A percentile compares a stretch with the other conserved stretches of the same genome.
Conservation (phyloP, 495 filamentous ascomycete genomes). For the Penicillium ucsense region DNA sequence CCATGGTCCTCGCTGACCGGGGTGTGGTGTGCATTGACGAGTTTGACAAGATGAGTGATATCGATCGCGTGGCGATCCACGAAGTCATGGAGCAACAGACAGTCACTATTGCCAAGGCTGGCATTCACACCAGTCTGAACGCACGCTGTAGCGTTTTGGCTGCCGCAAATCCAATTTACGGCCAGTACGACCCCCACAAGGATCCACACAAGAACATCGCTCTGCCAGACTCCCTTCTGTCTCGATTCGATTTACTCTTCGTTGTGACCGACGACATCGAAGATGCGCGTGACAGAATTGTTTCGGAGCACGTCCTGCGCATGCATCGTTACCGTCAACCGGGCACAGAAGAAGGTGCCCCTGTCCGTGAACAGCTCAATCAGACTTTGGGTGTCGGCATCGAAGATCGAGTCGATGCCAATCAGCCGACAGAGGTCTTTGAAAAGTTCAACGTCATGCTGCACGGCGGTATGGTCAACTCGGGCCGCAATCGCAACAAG, state of each 20-base stretch:
- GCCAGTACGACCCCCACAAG: slow-evolving; percentile 97
- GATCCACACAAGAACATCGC: slow-evolving; percentile 98
- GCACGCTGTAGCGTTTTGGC: slow-evolving; percentile 95
- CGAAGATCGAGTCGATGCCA: slow-evolving; percentile 63
- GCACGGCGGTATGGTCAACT: slow-evolving; percentile 79
- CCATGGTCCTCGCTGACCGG: slow-evolving; percentile 96
- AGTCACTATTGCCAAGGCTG: slow-evolving; percentile 96
- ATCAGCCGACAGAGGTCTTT: slow-evolving; percentile 75
- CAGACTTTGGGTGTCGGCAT: slow-evolving; percentile 87
- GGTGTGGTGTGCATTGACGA: slow-evolving; percentile 99
- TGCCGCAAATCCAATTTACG: slow-evolving; percentile 95
- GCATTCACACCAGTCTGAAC: slow-evolving; percentile 96
- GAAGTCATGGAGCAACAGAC: slow-evolving; percentile 99
- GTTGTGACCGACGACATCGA: slow-evolving; percentile 98
- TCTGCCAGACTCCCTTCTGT: slow-evolving; percentile 90
- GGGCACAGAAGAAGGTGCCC: slow-evolving; percentile 89
- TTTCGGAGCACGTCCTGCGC: slow-evolving; percentile 93
- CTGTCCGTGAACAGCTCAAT: slow-evolving; percentile 76
- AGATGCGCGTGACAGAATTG: slow-evolving; percentile 75
- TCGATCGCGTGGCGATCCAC: slow-evolving; percentile 96
- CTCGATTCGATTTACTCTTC: slow-evolving; percentile 98
- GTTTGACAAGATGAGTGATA: slow-evolving; percentile 99
- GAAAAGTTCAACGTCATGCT: slow-evolving; percentile 97
- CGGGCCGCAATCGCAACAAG: slow-evolving; percentile 59
- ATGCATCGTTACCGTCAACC: slow-evolving; percentile 96